Evolutionary conservation across 2,329 filamentous ascomycete genomes (phyloP).

Genomic region (Phialemoniopsis sp.): DNA sequence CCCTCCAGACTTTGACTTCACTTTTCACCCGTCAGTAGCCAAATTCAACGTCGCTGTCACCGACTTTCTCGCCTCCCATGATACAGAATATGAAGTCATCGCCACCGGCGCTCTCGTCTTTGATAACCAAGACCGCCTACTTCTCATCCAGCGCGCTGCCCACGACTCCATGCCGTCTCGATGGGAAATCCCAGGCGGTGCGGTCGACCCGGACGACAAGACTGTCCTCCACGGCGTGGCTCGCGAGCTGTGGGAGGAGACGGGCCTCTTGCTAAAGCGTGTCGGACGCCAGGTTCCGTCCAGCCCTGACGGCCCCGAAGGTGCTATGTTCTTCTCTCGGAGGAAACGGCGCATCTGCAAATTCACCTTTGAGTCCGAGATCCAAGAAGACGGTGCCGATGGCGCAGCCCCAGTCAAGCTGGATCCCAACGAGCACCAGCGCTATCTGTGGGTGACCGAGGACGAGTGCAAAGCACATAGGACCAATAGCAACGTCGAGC

Average conservation of each 20-base stretch:
- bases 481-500: conserved; percentile 6
- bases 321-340: conserved; percentile 17
- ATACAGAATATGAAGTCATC: conserved; percentile 11
- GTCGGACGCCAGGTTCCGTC: conserved; percentile 14
- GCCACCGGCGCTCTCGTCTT: conserved; percentile 22
- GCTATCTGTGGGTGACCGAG: conserved; percentile 25
- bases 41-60: conserved; percentile 12
- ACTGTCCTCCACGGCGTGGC: conserved; percentile 26
- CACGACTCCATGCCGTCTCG: conserved; percentile 30
- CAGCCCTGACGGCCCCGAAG: conserved; percentile 6
- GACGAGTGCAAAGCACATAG: conserved; percentile 19
- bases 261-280: conserved; percentile 22
- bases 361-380: conserved; percentile 19
- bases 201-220: conserved; percentile 25
- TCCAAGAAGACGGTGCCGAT: too few relatives aligned
- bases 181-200: conserved; percentile 39
- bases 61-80: conserved; percentile 12
- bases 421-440: conserved; percentile 27
- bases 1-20: conserved; percentile 15
- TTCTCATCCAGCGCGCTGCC: conserved; percentile 32
- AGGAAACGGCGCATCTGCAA: conserved; percentile 14
- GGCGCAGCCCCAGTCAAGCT: conserved; percentile 13
- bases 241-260: conserved; percentile 38
- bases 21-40: conserved; percentile 11
- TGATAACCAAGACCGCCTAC: conserved; percentile 19